Evolutionary conservation across 192 early-diverging fungal species (phyloP), one percentile per base, ranked within the genome.

Genomic region (Spinellus fusiger): DNA sequence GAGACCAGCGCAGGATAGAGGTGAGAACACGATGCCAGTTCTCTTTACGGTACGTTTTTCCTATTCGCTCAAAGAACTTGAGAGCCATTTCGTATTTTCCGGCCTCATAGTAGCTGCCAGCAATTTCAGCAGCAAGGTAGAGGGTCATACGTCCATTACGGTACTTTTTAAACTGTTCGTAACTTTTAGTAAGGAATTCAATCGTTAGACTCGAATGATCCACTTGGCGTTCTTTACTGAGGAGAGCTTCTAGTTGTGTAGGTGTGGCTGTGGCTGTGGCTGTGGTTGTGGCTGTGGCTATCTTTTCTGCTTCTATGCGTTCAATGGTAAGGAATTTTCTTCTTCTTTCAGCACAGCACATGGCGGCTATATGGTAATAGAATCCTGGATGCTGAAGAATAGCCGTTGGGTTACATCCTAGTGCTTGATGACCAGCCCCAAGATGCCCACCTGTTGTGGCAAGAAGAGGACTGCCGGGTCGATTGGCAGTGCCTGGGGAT

Each of bases 1-100:
- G 54, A 4, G 81, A 89, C 68, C 76, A 82, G 38, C 74, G 65
- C 29, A 90, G 56, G 16, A 93, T 87, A 5, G 81, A 82, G 7
- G 76, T 82, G 10, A 95, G 71, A 1, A 95, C 78, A 22, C 69
- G 57, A 54, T 74, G 73, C 93, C 93, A 95, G 31, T 73, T 66
- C 64, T 95, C 93, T 62, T 93, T 93, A 3, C 93, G 82, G 71
- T 95, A 95, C 5, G 88, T 94, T 56, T 89, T 92, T 47, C 78
- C 83, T 52, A 95, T 95, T 2, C 93, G 70, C 48, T 93, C 91
- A 73, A 89, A 95, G 64, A 95, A 95, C 44, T 80, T 86, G 20
- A 91, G 70, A 0, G 92, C 89, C 86, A 92, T 93, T 47, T 90
- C 92, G 62, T 80, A 84, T 62, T 89, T 89, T n/a, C 86, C 85